Base-by-base conservation (phyloP, 768 basidiomycete genomes). In the Lanmaoa pseudosensibilis region DNA sequence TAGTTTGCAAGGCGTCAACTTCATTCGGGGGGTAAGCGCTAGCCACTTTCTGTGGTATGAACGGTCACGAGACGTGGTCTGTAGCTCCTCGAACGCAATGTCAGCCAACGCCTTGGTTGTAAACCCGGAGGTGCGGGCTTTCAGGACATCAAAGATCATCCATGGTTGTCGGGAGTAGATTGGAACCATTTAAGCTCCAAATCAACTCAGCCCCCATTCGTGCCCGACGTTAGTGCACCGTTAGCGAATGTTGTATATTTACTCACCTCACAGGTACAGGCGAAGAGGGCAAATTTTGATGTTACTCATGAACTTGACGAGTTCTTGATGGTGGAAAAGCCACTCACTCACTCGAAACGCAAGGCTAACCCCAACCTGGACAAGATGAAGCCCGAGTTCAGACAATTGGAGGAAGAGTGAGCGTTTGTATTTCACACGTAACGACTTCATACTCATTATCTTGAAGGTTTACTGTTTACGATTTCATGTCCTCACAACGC, bases 221-320 rank as follows among this genome's bases (percentile, higher is more conserved):
- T 92, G 57, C 97, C 95, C 45, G 92, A 97, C 67, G 94, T 98
- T 66, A 64, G 94, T 87, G 19, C 46, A 25, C n/a, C 13, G 16
- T 39, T 43, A 2, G 15, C 23, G 13, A 19, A 37, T 36, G 2
- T 40, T 39, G 5, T 32, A 30, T 19, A 12, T 47, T 39, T 18
- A 11, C 55, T 60, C 3, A 66, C 51, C 30, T 36, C 37, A 27
- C 21, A 12, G 19, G 21, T 34, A 27, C 67, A 99, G 95, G 85
- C 89, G 73, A 94, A 95, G 70, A 88, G 88, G 73, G 92, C 94
- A n/a, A 98, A 99, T 72, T 99, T 98, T 72, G 96, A 99, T 69
- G 88, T 97, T 37, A 86, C 93, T 36, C 94, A 98, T 67, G 97
- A 98, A 76, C 83, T 99, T 11, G 95, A 99, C 69, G 97, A 99